These are phyloP conservation scores for Candida nemodendra DNA, from an alignment of 805 yeast species.

Conservation along the genomic window DNA sequence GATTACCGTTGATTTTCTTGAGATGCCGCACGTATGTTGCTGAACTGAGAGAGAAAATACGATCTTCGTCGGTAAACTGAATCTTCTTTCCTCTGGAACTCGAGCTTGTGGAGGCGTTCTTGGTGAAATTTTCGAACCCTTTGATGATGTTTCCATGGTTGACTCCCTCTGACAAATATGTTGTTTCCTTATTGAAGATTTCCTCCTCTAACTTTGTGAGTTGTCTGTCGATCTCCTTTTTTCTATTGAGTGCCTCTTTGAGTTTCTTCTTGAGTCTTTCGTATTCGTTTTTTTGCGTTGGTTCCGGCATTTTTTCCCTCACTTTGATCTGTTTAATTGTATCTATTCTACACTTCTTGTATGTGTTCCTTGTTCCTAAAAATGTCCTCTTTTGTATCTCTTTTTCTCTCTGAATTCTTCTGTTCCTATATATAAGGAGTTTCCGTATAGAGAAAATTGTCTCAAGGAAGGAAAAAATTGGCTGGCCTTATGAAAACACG, in stretches of 20 bases:
- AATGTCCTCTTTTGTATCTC: too few species aligned
- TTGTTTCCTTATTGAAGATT: slow-evolving; percentile 74
- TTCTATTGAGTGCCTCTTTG: slow-evolving; percentile 58
- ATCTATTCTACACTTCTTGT: too few species aligned
- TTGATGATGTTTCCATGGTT: slow-evolving; percentile 79
- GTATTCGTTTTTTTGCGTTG: slow-evolving; percentile 44
- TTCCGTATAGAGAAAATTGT: not conserved
- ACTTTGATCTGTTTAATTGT: too few species aligned
- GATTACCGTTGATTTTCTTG: slow-evolving; percentile 44
- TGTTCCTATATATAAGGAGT: not conserved
- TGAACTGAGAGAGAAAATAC: slow-evolving; percentile 76
- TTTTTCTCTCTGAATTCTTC: too few species aligned
- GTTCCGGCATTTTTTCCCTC: slow-evolving; percentile 12
- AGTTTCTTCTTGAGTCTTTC: slow-evolving; percentile 65
- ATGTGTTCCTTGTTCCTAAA: too few species aligned
- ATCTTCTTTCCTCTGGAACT: slow-evolving; percentile 45
- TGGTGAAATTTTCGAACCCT: slow-evolving; percentile 83
- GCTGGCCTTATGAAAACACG: slow-evolving; percentile 4
- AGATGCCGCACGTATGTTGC: slow-evolving; percentile 64
- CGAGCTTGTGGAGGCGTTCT: slow-evolving; percentile 32
- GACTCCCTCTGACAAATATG: slow-evolving; percentile 68
- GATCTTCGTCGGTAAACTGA: slow-evolving; percentile 67
- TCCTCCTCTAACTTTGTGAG: slow-evolving; percentile 68
- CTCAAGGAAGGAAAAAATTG: slow-evolving; percentile 13
- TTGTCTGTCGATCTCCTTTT: slow-evolving; percentile 63